A percentile compares a stretch with the other conserved stretches of the same genome.
Conservation (phyloP, 352 stramenopile species). For the Phytophthora pistaciae region DNA sequence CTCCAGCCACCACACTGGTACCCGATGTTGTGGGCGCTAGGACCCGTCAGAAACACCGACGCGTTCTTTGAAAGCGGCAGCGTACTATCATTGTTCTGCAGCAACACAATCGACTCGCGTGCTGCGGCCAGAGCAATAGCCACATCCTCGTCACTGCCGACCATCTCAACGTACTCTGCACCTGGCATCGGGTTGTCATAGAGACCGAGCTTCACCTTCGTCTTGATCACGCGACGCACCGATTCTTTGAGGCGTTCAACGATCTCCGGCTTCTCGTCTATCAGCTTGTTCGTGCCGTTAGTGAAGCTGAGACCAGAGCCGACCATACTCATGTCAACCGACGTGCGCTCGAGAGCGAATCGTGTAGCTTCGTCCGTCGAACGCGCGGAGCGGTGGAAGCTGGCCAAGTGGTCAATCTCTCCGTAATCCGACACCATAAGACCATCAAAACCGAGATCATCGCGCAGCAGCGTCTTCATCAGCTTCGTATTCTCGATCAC, state of each 20-base stretch:
- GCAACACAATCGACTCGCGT: conserved; percentile 70
- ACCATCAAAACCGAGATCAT: conserved; percentile 77
- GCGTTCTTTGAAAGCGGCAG: conserved; percentile 45
- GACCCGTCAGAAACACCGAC: conserved; percentile 62
- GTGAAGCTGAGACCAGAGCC: conserved; percentile 36
- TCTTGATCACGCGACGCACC: conserved; percentile 56
- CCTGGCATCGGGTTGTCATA: conserved; percentile 33
- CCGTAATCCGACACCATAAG: conserved; percentile 88
- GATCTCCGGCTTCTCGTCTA: conserved; percentile 23
- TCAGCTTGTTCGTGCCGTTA: conserved; percentile 29
- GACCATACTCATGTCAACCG: conserved; percentile 91
- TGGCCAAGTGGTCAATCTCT: conserved; percentile 81
- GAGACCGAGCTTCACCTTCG: conserved; percentile 58
- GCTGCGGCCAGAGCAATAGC: conserved; percentile 53
- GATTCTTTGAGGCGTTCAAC: conserved; percentile 53
- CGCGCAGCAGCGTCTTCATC: conserved; percentile 67
- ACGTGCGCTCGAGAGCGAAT: conserved; percentile 64
- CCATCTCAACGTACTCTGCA: conserved; percentile 33
- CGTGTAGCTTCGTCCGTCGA: conserved; percentile 45
- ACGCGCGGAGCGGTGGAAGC: conserved; percentile 44
- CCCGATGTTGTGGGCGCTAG: conserved; percentile 54
- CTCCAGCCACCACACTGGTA: conserved; percentile 69
- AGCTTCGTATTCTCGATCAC: conserved; percentile 76
- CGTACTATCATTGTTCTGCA: conserved; percentile 66
- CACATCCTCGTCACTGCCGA: conserved; percentile 52